Evolutionary conservation across 805 yeast genomes (phyloP).

Genomic region (Candida qinlingensis): DNA sequence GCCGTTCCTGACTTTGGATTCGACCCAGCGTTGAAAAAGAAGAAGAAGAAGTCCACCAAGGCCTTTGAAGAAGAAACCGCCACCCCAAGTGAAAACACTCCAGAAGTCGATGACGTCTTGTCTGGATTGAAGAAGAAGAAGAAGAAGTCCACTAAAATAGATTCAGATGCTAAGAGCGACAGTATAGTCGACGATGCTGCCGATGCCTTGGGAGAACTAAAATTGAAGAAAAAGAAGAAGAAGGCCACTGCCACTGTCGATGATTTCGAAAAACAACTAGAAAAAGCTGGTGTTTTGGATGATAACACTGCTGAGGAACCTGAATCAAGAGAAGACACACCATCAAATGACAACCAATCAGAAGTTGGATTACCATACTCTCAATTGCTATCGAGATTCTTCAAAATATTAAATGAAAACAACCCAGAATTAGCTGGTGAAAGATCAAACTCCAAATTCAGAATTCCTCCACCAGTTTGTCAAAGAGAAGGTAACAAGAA

Average conservation of each 20-base stretch:
- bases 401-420: conserved; percentile 78
- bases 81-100: conserved; percentile 34
- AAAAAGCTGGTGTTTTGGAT: conserved; percentile 77
- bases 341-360: conserved; percentile 29
- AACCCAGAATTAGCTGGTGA: conserved; percentile 99
- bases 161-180: conserved; percentile 30
- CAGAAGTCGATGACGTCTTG: conserved; percentile 57
- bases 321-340: conserved; percentile 23
- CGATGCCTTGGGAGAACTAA: conserved; percentile 64
- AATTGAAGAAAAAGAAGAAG: conserved; percentile 80
- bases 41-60: conserved; percentile 64
- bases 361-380: conserved; percentile 68
- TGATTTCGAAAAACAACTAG: conserved; percentile 86
- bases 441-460: conserved; percentile 83
- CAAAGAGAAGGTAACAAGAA: conserved; percentile 96
- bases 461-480: conserved; percentile 96
- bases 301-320: conserved; percentile 10
- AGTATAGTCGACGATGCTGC: conserved; percentile 41
- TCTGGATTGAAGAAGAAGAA: conserved; percentile 82
- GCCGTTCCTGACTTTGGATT: conserved; percentile 43
- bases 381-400: conserved; percentile 77
- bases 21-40: conserved; percentile 72
- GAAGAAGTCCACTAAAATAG: conserved; percentile 51
- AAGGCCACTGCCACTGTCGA: conserved; percentile 47
- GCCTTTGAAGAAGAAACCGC: conserved; percentile 30